Percentiles rank a stretch among this genome's conserved stretches.
Conservation (phyloP, 768 basidiomycete genomes). For the Lentinula sp. region DNA sequence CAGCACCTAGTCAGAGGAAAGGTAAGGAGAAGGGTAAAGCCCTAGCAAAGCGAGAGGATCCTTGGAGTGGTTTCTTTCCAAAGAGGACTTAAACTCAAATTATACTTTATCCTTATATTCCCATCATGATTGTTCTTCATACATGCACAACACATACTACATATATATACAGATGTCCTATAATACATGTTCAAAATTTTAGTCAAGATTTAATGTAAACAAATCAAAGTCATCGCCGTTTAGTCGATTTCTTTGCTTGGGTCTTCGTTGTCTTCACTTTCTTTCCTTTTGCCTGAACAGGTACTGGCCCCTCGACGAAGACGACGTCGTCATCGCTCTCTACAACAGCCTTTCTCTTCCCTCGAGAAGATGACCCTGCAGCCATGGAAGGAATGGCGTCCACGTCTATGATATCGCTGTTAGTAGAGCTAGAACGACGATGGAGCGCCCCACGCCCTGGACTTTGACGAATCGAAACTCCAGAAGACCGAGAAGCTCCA, state of each 20-base stretch:
- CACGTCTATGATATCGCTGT: constrained; percentile 37
- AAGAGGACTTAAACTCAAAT: background rate
- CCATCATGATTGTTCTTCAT: background rate
- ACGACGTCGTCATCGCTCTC: constrained; percentile 52
- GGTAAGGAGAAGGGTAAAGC: constrained; percentile 15
- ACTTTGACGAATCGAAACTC: constrained; percentile 47
- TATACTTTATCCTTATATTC: background rate
- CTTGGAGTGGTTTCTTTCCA: constrained; percentile 45
- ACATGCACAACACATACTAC: background rate
- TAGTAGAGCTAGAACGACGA: constrained; percentile 37
- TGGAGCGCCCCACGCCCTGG: constrained; percentile 35
- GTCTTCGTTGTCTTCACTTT: constrained; percentile 29
- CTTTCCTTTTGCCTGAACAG: constrained; percentile 26
- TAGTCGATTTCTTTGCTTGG: constrained; percentile 32
- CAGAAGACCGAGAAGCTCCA: constrained; percentile 34
- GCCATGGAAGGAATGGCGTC: constrained; percentile 24
- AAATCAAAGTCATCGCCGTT: constrained; percentile 15
- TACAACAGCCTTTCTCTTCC: constrained; percentile 46
- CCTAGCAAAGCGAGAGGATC: constrained; percentile 16
- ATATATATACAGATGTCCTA: background rate
- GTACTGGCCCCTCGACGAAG: constrained; percentile 40
- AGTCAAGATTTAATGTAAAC: background rate
- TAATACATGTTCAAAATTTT: background rate
- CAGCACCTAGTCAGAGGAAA: constrained; percentile 11
- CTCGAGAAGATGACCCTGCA: constrained; percentile 15